Evolutionary conservation across 352 stramenopile species (phyloP).

Genomic region (Phytophthora hibernalis): DNA sequence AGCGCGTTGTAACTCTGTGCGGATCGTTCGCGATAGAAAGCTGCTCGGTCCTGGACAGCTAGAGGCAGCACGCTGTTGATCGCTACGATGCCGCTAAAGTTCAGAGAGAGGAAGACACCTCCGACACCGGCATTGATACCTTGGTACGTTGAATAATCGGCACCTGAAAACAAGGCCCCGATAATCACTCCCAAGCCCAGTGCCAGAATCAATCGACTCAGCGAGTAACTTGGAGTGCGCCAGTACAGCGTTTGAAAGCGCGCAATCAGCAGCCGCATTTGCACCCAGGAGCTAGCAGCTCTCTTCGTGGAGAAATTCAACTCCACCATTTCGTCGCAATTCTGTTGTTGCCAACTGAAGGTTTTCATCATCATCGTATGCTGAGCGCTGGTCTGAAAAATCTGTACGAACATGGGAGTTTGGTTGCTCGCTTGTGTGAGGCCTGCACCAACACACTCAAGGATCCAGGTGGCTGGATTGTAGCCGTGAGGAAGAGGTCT

Average conservation of each 20-base stretch:
- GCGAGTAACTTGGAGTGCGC: constrained; percentile 84
- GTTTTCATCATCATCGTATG: constrained; percentile 23
- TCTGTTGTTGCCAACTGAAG: neutral
- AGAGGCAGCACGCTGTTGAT: constrained; percentile 66
- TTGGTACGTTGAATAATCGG: constrained; percentile 41
- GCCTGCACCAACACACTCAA: constrained; percentile 70
- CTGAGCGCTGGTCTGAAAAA: constrained; percentile 39
- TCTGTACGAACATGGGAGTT: constrained; percentile 27
- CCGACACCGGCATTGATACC: constrained; percentile 51
- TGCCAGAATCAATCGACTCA: constrained; percentile 51
- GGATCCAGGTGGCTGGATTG: constrained; percentile 92
- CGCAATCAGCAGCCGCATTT: constrained; percentile 42
- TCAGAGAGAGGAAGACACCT: constrained; percentile 74
- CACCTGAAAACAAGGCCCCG: constrained; percentile 22
- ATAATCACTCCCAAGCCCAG: constrained; percentile 25
- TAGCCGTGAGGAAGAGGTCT: constrained; percentile 61
- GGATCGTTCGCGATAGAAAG: constrained; percentile 68
- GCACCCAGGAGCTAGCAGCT: constrained; percentile 21
- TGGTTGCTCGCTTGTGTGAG: constrained; percentile 62
- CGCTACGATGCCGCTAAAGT: constrained; percentile 70
- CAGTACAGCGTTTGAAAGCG: constrained; percentile 74
- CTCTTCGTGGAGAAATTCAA: constrained; percentile 36
- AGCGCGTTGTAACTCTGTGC: constrained; percentile 80
- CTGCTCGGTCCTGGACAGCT: constrained; percentile 71
- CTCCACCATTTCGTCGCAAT: neutral